phyloP scores from a whole-genome alignment of 78 protist species.

The Isochrysis galbana region DNA sequence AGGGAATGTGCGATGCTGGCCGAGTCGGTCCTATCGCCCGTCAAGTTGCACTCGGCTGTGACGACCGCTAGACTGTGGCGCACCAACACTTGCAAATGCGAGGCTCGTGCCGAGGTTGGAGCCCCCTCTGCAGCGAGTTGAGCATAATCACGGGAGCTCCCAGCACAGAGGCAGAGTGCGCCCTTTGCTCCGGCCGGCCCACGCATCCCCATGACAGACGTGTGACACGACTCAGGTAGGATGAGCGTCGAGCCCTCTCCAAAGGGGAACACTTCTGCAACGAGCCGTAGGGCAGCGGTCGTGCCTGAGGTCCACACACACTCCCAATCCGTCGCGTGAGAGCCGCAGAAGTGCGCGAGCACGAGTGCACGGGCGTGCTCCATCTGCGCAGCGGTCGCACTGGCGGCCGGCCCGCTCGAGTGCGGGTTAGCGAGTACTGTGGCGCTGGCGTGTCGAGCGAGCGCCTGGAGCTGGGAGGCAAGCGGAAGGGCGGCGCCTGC shows the following conservation, averaged over 20 bases:
- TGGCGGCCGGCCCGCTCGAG: slow-evolving; percentile 14
- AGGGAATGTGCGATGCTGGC: too few relatives aligned
- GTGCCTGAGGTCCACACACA: slow-evolving; percentile 69
- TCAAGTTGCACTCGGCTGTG: neutral
- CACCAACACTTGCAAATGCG: neutral
- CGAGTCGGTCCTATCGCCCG: too few relatives aligned
- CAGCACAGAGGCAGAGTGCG: neutral
- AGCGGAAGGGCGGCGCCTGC: slow-evolving; percentile 15
- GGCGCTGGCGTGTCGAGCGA: too few relatives aligned
- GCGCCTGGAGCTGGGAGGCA: neutral
- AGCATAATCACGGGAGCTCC: too few relatives aligned
- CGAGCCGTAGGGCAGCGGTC: slow-evolving; percentile 57
- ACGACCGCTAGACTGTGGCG: neutral
- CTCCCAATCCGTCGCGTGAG: slow-evolving; percentile 23
- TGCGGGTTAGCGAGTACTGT: neutral
- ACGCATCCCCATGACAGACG: slow-evolving; percentile 73
- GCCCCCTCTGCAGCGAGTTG: too few relatives aligned
- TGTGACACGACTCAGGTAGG: slow-evolving; percentile 43
- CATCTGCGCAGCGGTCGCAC: neutral
- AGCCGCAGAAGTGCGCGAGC: slow-evolving; percentile 31
- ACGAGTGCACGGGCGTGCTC: neutral
- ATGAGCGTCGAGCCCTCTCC: slow-evolving; percentile 18
- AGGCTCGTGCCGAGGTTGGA: too few relatives aligned
- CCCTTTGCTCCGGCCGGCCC: slow-evolving; percentile 21
- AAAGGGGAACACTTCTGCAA: slow-evolving; percentile 68